phyloP scores from a whole-genome alignment of 352 stramenopile genomes.

The Phytopythium kandeliae region DNA sequence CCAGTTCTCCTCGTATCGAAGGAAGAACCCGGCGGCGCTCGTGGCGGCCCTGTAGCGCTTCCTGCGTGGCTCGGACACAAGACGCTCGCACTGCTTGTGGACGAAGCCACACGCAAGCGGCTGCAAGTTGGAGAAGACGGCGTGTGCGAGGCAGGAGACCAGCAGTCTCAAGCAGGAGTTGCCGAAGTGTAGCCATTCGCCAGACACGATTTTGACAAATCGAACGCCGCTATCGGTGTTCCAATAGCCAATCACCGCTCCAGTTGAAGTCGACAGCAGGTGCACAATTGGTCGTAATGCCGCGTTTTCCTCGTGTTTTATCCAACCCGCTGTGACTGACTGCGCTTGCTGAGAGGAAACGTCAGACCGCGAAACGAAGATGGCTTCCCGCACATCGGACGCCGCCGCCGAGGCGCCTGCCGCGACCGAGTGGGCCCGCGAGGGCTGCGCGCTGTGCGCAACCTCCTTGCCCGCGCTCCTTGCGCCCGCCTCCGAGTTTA shows the following conservation, averaged over 20 bases:
- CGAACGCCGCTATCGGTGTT: too few species aligned
- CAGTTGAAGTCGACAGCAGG: too few species aligned
- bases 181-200: slow-evolving; percentile 5
- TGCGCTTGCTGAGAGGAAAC: too few species aligned
- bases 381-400: background rate
- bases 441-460: slow-evolving; percentile 4
- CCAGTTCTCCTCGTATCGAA: slow-evolving; percentile 35
- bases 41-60: slow-evolving; percentile 19
- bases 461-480: background rate
- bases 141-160: background rate
- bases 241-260: background rate
- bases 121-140: slow-evolving; percentile 11
- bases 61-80: slow-evolving; percentile 51
- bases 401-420: background rate
- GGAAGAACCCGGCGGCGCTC: background rate
- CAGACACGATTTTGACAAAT: background rate
- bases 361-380: background rate
- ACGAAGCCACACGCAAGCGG: slow-evolving; percentile 44
- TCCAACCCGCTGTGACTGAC: too few species aligned
- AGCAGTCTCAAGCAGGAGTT: background rate
- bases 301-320: too few species aligned
- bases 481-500: background rate
- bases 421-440: slow-evolving; percentile 1
- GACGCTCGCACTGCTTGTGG: slow-evolving; percentile 42
- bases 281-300: too few species aligned